Evolutionary conservation across 768 basidiomycete species (phyloP).

Genomic region (Calvatia gigantea): DNA sequence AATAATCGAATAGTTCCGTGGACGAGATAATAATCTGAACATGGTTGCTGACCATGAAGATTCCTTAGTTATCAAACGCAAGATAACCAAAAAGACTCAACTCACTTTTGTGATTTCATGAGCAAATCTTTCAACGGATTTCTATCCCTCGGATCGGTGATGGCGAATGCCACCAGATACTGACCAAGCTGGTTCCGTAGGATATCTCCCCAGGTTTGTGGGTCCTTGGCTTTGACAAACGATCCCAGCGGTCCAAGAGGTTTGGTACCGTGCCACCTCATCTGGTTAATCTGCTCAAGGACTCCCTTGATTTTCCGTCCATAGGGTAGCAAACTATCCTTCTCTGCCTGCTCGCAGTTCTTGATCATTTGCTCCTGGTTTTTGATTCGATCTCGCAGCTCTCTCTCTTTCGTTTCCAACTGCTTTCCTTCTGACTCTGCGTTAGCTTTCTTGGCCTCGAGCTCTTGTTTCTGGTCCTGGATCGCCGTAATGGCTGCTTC

Average conservation of each 20-base stretch:
- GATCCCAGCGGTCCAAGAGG: constrained; percentile 81
- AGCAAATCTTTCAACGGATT: constrained; percentile 51
- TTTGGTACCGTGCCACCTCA: constrained; percentile 58
- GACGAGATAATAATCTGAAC: constrained; percentile 59
- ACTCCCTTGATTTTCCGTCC: constrained; percentile 60
- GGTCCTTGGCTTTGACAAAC: constrained; percentile 71
- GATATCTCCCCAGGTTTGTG: constrained; percentile 57
- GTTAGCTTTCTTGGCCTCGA: constrained; percentile 24
- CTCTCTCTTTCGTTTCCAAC: constrained; percentile 27
- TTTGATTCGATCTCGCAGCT: constrained; percentile 38
- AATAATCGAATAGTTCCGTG: constrained; percentile 81
- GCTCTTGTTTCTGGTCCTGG: constrained; percentile 28
- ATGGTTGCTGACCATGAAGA: constrained; percentile 31
- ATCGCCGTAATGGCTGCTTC: constrained; percentile 31
- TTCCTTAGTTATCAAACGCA: neutral
- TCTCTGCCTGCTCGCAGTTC: constrained; percentile 45
- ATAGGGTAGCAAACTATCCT: constrained; percentile 58
- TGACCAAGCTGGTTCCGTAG: constrained; percentile 58
- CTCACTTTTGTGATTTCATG: constrained; percentile 62
- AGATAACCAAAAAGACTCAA: constrained; percentile 6
- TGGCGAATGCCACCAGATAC: constrained; percentile 65
- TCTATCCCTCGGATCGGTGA: constrained; percentile 69
- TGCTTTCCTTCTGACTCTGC: constrained; percentile 32
- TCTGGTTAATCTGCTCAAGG: constrained; percentile 45
- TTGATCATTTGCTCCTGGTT: constrained; percentile 48